phyloP scores from a whole-genome alignment of 1,284 basidiomycete genomes.

The Filobasidium uniguttulatum region DNA sequence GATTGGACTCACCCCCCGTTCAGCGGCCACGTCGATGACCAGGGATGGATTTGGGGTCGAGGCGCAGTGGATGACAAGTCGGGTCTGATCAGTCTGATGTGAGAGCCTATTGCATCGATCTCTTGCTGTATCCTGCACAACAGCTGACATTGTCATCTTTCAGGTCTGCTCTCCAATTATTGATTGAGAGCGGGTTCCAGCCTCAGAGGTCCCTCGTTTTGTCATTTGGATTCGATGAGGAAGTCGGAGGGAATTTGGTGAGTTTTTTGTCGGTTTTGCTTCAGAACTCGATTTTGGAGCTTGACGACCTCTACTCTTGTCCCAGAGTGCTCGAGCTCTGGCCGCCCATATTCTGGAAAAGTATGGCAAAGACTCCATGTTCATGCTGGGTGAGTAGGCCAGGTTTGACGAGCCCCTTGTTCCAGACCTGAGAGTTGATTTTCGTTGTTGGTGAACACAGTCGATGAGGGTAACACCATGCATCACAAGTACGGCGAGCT shows the following conservation, averaged over 20 bases:
- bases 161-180: constrained; percentile 45
- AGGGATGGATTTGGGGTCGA: constrained; percentile 45
- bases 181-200: constrained; percentile 43
- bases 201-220: constrained; percentile 47
- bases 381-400: constrained; percentile 44
- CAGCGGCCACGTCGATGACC: constrained; percentile 52
- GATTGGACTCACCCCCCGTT: constrained; percentile 51
- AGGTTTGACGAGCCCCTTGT: too few relatives aligned
- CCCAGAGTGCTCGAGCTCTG: constrained; percentile 47
- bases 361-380: constrained; percentile 49
- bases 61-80: constrained; percentile 51
- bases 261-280: constrained; percentile 8
- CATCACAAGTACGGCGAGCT: constrained; percentile 23
- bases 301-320: not conserved
- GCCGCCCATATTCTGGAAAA: constrained; percentile 41
- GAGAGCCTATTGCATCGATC: not conserved
- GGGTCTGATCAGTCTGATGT: constrained; percentile 47
- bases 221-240: constrained; percentile 59
- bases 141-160: not conserved
- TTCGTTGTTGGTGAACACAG: too few relatives aligned
- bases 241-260: constrained; percentile 42
- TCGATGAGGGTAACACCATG: constrained; percentile 36
- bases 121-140: not conserved
- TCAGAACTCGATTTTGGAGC: not conserved
- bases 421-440: too few relatives aligned